Evolutionary conservation across 2,329 filamentous ascomycete genomes (phyloP).

Genomic region (Acrocalymma vagum): DNA sequence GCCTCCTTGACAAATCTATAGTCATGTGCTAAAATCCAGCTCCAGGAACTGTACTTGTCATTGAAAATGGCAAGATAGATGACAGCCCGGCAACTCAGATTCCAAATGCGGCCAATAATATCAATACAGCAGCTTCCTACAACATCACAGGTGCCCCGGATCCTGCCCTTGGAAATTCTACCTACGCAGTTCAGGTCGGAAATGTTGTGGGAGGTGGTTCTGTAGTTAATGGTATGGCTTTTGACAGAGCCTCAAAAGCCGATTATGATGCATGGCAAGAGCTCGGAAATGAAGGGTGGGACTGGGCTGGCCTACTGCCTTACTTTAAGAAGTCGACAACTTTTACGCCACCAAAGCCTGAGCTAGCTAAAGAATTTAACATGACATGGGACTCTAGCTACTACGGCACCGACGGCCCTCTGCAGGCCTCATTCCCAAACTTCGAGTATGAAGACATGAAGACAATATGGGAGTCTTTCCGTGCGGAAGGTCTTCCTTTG

Average conservation of each 20-base stretch:
- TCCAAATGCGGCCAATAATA: conserved; percentile 16
- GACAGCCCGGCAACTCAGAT: conserved; percentile 13
- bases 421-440: conserved; percentile 19
- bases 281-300: conserved; percentile 66
- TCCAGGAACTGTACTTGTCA: conserved; percentile 21
- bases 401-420: conserved; percentile 21
- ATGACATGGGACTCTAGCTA: conserved; percentile 22
- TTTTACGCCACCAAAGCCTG: conserved; percentile 16
- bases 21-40: neutral
- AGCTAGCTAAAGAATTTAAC: conserved; percentile 4
- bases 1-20: neutral
- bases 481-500: conserved; percentile 13
- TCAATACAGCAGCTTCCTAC: conserved; percentile 20
- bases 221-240: conserved; percentile 44
- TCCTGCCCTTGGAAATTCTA: conserved; percentile 28
- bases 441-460: conserved; percentile 22
- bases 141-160: conserved; percentile 22
- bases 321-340: conserved; percentile 40
- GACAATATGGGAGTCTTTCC: conserved; percentile 13
- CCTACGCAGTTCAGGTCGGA: conserved; percentile 26
- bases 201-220: conserved; percentile 42
- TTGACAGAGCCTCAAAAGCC: conserved; percentile 35
- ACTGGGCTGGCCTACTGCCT: conserved; percentile 56
- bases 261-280: conserved; percentile 62
- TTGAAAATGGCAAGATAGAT: conserved; percentile 23